These are phyloP conservation scores for Prunus mume DNA, from an alignment of 306 rosid species.

Conservation along the genomic window DNA sequence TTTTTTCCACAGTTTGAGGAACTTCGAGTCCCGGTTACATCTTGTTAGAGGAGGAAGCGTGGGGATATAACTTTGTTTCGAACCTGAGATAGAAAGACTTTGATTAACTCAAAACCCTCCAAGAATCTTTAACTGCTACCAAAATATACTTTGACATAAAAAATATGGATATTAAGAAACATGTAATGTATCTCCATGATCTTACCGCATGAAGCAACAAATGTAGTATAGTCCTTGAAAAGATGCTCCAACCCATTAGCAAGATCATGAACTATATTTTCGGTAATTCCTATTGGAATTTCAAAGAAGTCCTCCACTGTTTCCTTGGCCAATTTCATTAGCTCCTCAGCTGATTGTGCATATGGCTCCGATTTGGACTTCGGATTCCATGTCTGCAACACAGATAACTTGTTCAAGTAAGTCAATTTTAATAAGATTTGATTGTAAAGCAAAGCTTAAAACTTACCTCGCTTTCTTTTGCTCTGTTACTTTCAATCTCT, in stretches of 20 bases:
- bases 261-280: slow-evolving; percentile 70
- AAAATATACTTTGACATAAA: not conserved
- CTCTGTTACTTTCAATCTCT: slow-evolving; percentile 45
- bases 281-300: slow-evolving; percentile 74
- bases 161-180: no score
- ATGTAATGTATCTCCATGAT: not conserved
- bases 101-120: not conserved
- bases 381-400: slow-evolving; percentile 90
- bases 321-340: slow-evolving; percentile 51
- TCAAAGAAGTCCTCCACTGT: slow-evolving; percentile 62
- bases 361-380: slow-evolving; percentile 79
- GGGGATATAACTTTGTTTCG: slow-evolving; percentile 79
- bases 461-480: slow-evolving; percentile 83
- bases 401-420: not conserved
- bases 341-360: slow-evolving; percentile 74
- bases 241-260: slow-evolving; percentile 64
- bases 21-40: slow-evolving; percentile 74
- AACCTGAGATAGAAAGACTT: slow-evolving; percentile 45
- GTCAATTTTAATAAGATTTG: not conserved
- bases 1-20: slow-evolving; percentile 63
- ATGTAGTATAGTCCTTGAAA: slow-evolving; percentile 60
- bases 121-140: not conserved
- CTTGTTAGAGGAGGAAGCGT: slow-evolving; percentile 82
- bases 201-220: slow-evolving; percentile 86
- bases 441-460: not conserved